phyloP scores from a whole-genome alignment of 108 stramenopile species.

The Pseudonitzschia multistriata region DNA sequence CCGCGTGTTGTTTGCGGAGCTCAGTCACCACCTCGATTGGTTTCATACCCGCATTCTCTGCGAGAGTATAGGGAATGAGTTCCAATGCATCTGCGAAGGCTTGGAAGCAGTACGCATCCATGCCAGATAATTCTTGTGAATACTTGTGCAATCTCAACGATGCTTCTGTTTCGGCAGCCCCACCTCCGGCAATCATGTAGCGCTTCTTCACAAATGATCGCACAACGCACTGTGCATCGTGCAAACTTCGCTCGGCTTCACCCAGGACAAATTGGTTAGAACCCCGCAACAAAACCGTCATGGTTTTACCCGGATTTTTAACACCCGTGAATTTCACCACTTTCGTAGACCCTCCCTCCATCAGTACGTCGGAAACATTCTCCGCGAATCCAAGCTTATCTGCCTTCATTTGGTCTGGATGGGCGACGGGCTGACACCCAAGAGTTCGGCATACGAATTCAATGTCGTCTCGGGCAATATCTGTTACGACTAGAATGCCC shows the following conservation, averaged over 20 bases:
- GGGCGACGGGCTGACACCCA: constrained; percentile 93
- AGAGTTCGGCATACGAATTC: constrained; percentile 96
- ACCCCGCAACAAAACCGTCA: constrained; percentile 95
- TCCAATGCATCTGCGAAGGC: constrained; percentile 98
- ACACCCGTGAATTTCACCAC: constrained; percentile 98
- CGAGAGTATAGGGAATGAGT: constrained; percentile 98
- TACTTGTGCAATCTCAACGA: constrained; percentile 79
- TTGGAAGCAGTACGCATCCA: constrained; percentile 94
- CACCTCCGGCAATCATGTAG: constrained; percentile 97
- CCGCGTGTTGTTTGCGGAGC: constrained; percentile 86
- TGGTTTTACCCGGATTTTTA: constrained; percentile 84
- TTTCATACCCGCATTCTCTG: constrained; percentile 99
- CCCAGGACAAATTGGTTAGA: constrained; percentile 97
- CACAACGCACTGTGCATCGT: constrained; percentile 99
- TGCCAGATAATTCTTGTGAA: constrained; percentile 77
- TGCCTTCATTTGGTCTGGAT: constrained; percentile 85
- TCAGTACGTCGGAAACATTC: constrained; percentile 90
- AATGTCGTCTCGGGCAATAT: constrained; percentile 94
- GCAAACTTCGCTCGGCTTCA: constrained; percentile 97
- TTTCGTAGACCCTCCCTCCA: constrained; percentile 90
- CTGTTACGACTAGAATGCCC: constrained; percentile 98
- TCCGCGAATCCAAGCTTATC: constrained; percentile 90
- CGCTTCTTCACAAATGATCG: constrained; percentile 95
- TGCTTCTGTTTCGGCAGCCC: constrained; percentile 95
- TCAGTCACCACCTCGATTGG: constrained; percentile 98